phyloP scores from a whole-genome alignment of 345 rosid species.

The Linum usitatissimum region DNA sequence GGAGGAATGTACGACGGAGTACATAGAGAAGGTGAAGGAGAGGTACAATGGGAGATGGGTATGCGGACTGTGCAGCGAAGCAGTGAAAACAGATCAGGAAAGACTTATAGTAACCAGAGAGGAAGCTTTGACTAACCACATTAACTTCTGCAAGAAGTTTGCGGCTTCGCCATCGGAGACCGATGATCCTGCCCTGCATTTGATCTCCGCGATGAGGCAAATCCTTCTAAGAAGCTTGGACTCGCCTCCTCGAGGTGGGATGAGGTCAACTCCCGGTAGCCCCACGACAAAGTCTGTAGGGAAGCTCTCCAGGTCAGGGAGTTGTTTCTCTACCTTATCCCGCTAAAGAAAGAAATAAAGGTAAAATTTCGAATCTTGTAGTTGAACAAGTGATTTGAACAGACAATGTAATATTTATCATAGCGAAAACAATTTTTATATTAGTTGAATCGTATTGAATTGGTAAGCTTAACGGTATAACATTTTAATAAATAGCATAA shows the following conservation, averaged over 20 bases:
- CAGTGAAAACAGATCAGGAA: conserved; percentile 32
- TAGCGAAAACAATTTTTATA: too few species aligned
- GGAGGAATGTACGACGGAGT: conserved; percentile 59
- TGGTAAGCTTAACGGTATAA: too few species aligned
- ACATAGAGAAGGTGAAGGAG: conserved; percentile 43
- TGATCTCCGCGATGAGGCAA: conserved; percentile 33
- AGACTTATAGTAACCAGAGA: conserved; percentile 23
- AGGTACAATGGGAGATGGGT: conserved; percentile 56
- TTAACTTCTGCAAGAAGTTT: conserved; percentile 44
- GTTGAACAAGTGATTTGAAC: too few species aligned
- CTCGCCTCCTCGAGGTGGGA: conserved; percentile 27
- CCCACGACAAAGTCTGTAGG: conserved; percentile 37
- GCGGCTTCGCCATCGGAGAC: conserved; percentile 40
- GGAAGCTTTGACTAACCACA: conserved; percentile 56
- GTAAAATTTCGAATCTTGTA: too few species aligned
- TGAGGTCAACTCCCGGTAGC: conserved; percentile 66
- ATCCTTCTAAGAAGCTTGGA: conserved; percentile 32
- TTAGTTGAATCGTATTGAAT: too few species aligned
- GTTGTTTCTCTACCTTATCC: conserved; percentile 67
- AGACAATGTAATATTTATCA: too few species aligned
- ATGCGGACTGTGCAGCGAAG: conserved; percentile 69
- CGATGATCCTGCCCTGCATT: conserved; percentile 21
- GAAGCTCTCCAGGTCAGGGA: conserved; percentile 52
- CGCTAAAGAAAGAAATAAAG: conserved; percentile 18
- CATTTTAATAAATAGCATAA: too few species aligned